A percentile compares a stretch with the other conserved stretches of the same genome.
These are phyloP conservation scores for Ceratobasidium sp. DNA, from an alignment of 1,284 basidiomycete genomes.

Conservation along the genomic window DNA sequence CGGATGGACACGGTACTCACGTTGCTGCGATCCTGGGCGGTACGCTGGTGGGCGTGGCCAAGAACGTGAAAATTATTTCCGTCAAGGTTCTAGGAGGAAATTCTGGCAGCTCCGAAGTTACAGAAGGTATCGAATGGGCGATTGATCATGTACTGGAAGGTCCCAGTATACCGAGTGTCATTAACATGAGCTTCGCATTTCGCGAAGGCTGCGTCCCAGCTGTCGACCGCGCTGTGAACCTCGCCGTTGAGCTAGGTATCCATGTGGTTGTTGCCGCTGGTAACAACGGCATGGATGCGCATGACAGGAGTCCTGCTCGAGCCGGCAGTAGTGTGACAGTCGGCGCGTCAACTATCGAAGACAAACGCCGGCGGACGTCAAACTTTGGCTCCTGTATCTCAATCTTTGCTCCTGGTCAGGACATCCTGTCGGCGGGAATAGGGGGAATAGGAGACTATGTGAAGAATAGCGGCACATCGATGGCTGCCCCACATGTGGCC, in stretches of 20 bases:
- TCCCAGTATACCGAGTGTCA: too few relatives aligned
- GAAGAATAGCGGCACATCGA: slow-evolving; percentile 67
- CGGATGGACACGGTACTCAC: slow-evolving; percentile 51
- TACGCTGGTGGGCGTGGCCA: slow-evolving; percentile 71
- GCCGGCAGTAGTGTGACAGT: slow-evolving; percentile 65
- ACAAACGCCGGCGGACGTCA: slow-evolving; percentile 69
- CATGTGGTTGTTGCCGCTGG: slow-evolving; percentile 70
- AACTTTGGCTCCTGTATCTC: slow-evolving; percentile 71
- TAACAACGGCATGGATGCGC: slow-evolving; percentile 70
- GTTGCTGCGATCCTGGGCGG: slow-evolving; percentile 64
- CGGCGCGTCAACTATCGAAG: slow-evolving; percentile 58
- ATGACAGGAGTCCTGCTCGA: slow-evolving; percentile 55
- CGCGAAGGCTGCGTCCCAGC: slow-evolving; percentile 70
- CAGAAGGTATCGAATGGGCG: too few relatives aligned
- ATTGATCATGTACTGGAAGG: too few relatives aligned
- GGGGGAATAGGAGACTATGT: too few relatives aligned
- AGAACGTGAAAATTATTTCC: slow-evolving; percentile 68
- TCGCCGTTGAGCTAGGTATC: slow-evolving; percentile 66
- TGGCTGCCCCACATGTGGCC: slow-evolving; percentile 72
- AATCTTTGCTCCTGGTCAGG: slow-evolving; percentile 66
- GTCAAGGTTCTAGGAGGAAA: slow-evolving; percentile 63
- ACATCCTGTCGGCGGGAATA: slow-evolving; percentile 61
- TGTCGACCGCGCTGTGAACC: slow-evolving; percentile 70
- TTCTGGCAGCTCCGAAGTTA: slow-evolving; percentile 57
- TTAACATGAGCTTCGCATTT: slow-evolving; percentile 75